These are phyloP conservation scores for Fusarium algeriense DNA, from an alignment of 2,329 filamentous ascomycete genomes.

Conservation along the genomic window DNA sequence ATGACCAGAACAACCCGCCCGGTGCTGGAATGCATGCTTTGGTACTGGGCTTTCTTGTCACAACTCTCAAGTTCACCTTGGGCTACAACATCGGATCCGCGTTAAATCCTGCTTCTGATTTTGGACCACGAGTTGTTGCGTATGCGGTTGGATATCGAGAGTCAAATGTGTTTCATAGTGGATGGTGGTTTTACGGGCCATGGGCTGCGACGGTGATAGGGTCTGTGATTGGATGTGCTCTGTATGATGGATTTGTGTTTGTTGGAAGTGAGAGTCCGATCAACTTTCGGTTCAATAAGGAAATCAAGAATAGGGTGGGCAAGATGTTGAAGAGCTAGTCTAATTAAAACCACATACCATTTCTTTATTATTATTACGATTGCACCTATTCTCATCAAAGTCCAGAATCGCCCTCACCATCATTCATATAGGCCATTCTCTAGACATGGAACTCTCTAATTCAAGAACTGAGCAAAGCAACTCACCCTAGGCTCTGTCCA, in stretches of 20 bases:
- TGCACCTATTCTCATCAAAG: neutral
- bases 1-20: constrained; percentile 54
- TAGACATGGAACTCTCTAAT: no score
- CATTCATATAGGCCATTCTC: neutral
- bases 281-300: constrained; percentile 6
- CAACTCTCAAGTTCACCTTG: constrained; percentile 53
- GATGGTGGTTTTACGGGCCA: constrained; percentile 47
- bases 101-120: constrained; percentile 54
- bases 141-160: constrained; percentile 49
- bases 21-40: constrained; percentile 55
- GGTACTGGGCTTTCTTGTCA: constrained; percentile 52
- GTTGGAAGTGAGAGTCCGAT: constrained; percentile 33
- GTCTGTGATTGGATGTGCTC: constrained; percentile 12
- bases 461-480: no score
- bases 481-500: neutral
- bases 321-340: neutral
- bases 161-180: constrained; percentile 45
- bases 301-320: neutral
- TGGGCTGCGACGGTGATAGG: constrained; percentile 30
- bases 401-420: no score
- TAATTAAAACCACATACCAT: neutral
- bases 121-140: constrained; percentile 51
- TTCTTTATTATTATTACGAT: neutral
- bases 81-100: constrained; percentile 55
- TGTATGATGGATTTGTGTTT: constrained; percentile 34